These are phyloP conservation scores for Aspergillus calidoustus DNA, from an alignment of 2,329 filamentous ascomycete species.

Conservation along the genomic window DNA sequence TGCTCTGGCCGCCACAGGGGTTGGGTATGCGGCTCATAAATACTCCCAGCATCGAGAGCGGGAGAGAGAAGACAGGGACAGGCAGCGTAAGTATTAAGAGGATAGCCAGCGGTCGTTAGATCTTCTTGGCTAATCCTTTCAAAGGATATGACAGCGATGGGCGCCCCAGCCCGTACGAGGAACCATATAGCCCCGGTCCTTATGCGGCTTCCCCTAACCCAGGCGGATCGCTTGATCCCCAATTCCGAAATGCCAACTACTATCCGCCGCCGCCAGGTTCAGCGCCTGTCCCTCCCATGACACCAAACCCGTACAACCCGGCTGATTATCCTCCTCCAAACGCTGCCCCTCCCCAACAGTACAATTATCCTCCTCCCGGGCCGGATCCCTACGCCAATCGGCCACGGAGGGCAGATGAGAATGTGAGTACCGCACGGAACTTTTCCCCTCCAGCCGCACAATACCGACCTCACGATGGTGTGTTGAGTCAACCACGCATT, in stretches of 20 bases:
- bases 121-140: slow-evolving; percentile 21
- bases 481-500: slow-evolving; percentile 36
- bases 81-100: slow-evolving; percentile 42
- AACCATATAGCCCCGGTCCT: slow-evolving; percentile 45
- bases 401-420: slow-evolving; percentile 51
- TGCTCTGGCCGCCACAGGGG: slow-evolving; percentile 62
- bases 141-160: slow-evolving; percentile 35
- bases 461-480: slow-evolving; percentile 47
- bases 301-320: slow-evolving; percentile 39
- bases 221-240: slow-evolving; percentile 36
- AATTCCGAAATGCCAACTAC: slow-evolving; percentile 48
- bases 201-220: slow-evolving; percentile 44
- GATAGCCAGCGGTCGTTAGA: background rate
- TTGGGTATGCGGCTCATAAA: slow-evolving; percentile 62
- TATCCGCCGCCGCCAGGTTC: slow-evolving; percentile 50
- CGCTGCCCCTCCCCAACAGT: slow-evolving; percentile 41
- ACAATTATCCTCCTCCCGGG: slow-evolving; percentile 42
- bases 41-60: slow-evolving; percentile 60
- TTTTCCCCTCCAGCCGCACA: slow-evolving; percentile 41
- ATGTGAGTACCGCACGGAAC: slow-evolving; percentile 53
- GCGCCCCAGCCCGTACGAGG: slow-evolving; percentile 46
- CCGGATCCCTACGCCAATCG: slow-evolving; percentile 46
- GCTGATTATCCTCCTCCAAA: slow-evolving; percentile 49
- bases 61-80: slow-evolving; percentile 56
- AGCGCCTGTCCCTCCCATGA: slow-evolving; percentile 25